A percentile compares a stretch with the other conserved stretches of the same genome.
Evolutionary conservation across 2,329 filamentous ascomycete species (phyloP).

Genomic region (Drechslerella dactyloides): DNA sequence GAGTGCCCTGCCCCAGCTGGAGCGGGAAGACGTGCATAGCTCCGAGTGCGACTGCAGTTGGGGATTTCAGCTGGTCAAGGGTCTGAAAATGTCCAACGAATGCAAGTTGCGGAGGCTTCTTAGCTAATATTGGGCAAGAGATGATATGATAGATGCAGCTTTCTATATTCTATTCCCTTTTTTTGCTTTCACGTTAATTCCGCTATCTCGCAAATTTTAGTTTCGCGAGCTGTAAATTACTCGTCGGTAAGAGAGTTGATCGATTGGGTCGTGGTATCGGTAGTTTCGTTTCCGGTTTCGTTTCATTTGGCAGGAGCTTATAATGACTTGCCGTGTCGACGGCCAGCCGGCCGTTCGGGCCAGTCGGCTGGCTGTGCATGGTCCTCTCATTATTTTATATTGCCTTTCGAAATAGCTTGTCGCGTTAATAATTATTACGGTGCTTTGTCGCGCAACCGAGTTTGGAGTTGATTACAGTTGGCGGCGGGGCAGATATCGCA

Average conservation of each 20-base stretch:
- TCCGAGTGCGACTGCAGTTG: constrained; percentile 37
- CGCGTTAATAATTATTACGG: too few species aligned
- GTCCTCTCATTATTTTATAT: background rate
- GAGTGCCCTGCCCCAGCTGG: background rate
- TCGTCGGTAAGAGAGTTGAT: too few species aligned
- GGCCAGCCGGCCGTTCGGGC: background rate
- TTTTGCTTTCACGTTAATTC: background rate
- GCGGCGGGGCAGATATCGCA: too few species aligned
- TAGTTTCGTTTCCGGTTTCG: background rate
- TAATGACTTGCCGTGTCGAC: background rate
- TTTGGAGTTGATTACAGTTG: too few species aligned
- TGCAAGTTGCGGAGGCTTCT: background rate
- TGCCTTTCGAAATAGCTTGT: too few species aligned
- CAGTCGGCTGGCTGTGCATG: background rate
- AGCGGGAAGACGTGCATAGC: constrained; percentile 18
- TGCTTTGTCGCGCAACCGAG: too few species aligned
- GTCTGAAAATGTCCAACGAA: constrained; percentile 6
- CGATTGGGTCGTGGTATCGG: background rate
- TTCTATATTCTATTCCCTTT: background rate
- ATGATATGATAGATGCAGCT: constrained; percentile 4
- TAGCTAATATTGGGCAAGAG: background rate
- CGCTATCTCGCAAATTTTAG: too few species aligned
- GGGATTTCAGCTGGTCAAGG: constrained; percentile 46
- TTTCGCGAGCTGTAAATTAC: too few species aligned
- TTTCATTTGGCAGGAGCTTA: constrained; percentile 1